These are phyloP conservation scores for Teunomyces stri DNA, from an alignment of 805 yeast genomes.

Conservation along the genomic window DNA sequence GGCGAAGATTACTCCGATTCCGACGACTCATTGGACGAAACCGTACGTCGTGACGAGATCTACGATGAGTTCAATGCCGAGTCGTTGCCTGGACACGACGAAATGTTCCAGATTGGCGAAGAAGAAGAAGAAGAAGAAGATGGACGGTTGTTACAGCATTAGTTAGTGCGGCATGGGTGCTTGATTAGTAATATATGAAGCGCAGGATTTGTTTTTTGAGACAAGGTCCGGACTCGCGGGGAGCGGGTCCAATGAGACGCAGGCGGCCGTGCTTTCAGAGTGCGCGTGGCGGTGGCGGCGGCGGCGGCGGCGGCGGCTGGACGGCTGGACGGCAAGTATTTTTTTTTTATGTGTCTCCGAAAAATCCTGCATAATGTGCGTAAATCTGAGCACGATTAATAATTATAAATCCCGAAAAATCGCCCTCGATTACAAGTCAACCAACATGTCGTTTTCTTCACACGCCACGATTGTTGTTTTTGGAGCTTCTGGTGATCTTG, in stretches of 20 bases:
- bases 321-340: too few species aligned
- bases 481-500: slow-evolving; percentile 95
- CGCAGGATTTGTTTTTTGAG: background rate
- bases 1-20: slow-evolving; percentile 54
- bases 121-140: slow-evolving; percentile 35
- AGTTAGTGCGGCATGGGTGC: slow-evolving; percentile 1
- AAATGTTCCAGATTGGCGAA: slow-evolving; percentile 40
- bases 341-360: too few species aligned
- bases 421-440: background rate
- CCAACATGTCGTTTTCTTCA: slow-evolving; percentile 50
- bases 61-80: slow-evolving; percentile 26
- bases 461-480: slow-evolving; percentile 76
- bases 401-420: background rate
- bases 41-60: slow-evolving; percentile 21
- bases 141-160: background rate
- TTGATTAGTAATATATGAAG: background rate
- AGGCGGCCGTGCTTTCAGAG: too few species aligned
- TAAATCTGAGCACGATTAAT: background rate
- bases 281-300: too few species aligned
- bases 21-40: slow-evolving; percentile 34
- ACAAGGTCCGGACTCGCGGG: background rate
- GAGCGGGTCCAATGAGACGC: background rate
- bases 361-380: background rate
- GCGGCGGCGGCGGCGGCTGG: too few species aligned
- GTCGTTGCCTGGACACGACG: slow-evolving; percentile 34